Base-by-base conservation (phyloP, 176 grass and related monocot genomes). In the Thinopyrum elongatum region DNA sequence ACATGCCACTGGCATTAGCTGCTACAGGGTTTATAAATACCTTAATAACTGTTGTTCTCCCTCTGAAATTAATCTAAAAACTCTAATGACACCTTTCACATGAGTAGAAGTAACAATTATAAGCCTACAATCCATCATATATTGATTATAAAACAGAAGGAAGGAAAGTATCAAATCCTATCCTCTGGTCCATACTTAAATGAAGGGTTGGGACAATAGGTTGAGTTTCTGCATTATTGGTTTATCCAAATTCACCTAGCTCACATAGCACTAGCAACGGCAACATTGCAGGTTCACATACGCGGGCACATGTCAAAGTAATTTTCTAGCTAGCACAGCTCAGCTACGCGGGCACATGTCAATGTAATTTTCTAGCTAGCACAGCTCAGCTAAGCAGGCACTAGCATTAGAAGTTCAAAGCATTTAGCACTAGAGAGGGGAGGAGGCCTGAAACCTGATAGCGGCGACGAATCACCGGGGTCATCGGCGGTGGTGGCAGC, bases 381-480 rank as follows among this genome's bases (percentile, higher is more conserved):
- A 65, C 60, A 19, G 55, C 55, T 58, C 21, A 58, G 53, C 19
- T 57, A 33, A 11, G 26, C 1, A 12, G 16, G 6, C 17, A 16
- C 9, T 6, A 30, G 25, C 16, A 11, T 46, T 15, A 53, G 10
- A 66, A 11, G 0, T 47, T 31, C 1, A 35, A 58, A 23, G 12
- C 36, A 78, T 61, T 78, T 74, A 5, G 57, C 8, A 60, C 2
- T 66, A 39, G 14, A 59, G 17, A 17, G 17, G 10, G 29, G 53
- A 82, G 23, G 39, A 38, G 36, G 28, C 51, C 38, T 15, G 30
- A 42, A 76, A 90, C 89, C 89, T 87, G 85, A 68, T 5, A 90
- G 35, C 15, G 1, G 58, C 7, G 85, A 27, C 35, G 85, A 51
- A 75, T 90, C 76, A 31, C 70, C 75, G 0, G 67, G 9, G 5